Percentiles rank a stretch among this genome's conserved stretches.
Conservation (phyloP, 2,329 filamentous ascomycete genomes). For the Talaromyces sp. region DNA sequence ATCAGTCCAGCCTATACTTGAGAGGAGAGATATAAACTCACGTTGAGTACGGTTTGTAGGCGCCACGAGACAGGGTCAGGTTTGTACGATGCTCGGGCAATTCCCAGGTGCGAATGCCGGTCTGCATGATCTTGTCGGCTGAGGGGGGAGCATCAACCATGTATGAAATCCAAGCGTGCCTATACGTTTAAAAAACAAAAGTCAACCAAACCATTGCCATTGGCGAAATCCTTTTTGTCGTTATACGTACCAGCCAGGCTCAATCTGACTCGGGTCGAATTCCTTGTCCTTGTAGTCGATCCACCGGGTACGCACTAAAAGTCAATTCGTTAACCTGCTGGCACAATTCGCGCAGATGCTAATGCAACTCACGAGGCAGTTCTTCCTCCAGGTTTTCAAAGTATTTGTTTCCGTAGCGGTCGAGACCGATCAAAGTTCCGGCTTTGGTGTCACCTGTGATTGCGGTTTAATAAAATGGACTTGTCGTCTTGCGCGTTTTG, state of each 20-base stretch:
- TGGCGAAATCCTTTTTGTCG: background rate
- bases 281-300: constrained; percentile 92
- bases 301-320: constrained; percentile 85
- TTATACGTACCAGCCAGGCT: constrained; percentile 72
- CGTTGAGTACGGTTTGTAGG: constrained; percentile 94
- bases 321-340: constrained; percentile 9
- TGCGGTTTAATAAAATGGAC: background rate
- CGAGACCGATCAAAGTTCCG: constrained; percentile 75
- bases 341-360: background rate
- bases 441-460: constrained; percentile 87
- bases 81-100: constrained; percentile 67
- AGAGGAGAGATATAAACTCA: constrained; percentile 47
- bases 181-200: constrained; percentile 20
- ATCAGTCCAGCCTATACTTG: background rate
- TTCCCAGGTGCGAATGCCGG: constrained; percentile 70
- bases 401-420: constrained; percentile 95
- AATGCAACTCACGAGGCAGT: constrained; percentile 64
- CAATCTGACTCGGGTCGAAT: constrained; percentile 60
- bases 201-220: background rate
- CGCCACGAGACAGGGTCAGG: constrained; percentile 67
- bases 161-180: constrained; percentile 97
- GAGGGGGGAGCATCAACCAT: constrained; percentile 79
- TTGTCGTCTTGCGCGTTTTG: background rate
- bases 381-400: constrained; percentile 90
- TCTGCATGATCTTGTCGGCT: constrained; percentile 66